Percentiles rank a stretch among this genome's conserved stretches.
Evolutionary conservation across 2,329 filamentous ascomycete species (phyloP).

Genomic region (Aspergillus fumigatiaffinis): DNA sequence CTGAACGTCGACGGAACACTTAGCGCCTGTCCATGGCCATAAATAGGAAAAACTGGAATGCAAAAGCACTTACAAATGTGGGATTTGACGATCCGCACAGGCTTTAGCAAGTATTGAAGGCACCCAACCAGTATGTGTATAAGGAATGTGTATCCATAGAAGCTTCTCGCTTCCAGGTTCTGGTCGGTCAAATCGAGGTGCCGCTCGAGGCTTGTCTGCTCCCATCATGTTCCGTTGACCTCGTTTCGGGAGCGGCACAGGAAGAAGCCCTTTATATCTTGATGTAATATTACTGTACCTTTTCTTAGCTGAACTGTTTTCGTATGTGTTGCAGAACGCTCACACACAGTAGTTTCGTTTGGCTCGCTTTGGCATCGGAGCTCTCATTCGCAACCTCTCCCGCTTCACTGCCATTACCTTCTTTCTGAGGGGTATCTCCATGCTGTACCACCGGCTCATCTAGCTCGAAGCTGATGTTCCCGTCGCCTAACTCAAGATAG

Average conservation of each 20-base stretch:
- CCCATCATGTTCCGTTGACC: constrained; percentile 21
- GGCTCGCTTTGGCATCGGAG: background rate
- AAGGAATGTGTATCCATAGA: constrained; percentile 34
- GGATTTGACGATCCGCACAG: constrained; percentile 22
- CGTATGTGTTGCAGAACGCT: background rate
- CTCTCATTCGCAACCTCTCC: background rate
- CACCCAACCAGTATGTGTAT: constrained; percentile 24
- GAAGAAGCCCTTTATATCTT: constrained; percentile 20
- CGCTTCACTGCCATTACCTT: background rate
- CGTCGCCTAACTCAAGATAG: constrained; percentile 14
- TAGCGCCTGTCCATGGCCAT: background rate
- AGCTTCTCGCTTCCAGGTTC: constrained; percentile 31
- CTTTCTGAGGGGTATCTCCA: background rate
- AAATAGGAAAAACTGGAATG: background rate
- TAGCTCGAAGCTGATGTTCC: constrained; percentile 4
- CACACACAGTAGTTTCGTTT: background rate
- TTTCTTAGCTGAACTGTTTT: background rate
- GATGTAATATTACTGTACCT: constrained; percentile 2
- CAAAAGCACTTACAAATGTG: constrained; percentile 14
- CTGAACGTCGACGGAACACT: constrained; percentile 23
- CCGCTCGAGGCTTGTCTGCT: constrained; percentile 21
- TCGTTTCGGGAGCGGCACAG: constrained; percentile 20
- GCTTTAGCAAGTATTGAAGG: constrained; percentile 19
- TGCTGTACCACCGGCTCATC: background rate
- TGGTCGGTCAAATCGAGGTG: constrained; percentile 30